A percentile compares a stretch with the other conserved stretches of the same genome.
Evolutionary conservation across 108 stramenopile genomes (phyloP).

Genomic region (Pseudonitzschia pungens): DNA sequence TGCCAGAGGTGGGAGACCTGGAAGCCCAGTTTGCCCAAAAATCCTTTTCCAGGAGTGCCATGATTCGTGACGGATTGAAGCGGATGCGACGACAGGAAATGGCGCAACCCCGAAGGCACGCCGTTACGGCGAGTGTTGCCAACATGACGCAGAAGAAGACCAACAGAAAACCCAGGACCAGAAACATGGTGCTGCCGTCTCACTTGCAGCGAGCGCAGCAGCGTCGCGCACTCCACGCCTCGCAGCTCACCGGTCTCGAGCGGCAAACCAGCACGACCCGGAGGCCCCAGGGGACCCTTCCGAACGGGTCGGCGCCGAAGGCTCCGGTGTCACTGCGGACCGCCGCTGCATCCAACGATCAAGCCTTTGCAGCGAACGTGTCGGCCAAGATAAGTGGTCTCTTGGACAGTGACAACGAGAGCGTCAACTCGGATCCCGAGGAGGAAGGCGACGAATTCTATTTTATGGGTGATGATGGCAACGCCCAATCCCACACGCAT

Average conservation of each 20-base stretch:
- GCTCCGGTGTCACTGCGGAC: too few species aligned
- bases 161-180: neutral
- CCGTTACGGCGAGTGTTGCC: neutral
- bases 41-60: neutral
- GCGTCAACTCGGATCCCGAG: neutral
- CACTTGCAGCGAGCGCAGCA: too few species aligned
- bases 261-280: too few species aligned
- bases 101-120: neutral
- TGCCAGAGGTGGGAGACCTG: neutral
- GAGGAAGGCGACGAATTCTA: neutral
- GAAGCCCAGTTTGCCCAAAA: neutral
- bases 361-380: too few species aligned
- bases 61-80: neutral
- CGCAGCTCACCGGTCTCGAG: too few species aligned
- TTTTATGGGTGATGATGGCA: too few species aligned
- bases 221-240: too few species aligned
- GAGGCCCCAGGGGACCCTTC: too few species aligned
- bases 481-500: too few species aligned
- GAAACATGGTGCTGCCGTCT: neutral
- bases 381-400: too few species aligned
- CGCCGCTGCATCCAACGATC: too few species aligned
- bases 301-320: too few species aligned
- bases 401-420: constrained; percentile 7
- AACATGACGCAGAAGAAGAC: neutral
- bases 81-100: neutral